These are phyloP conservation scores for Alternaria atra DNA, from an alignment of 2,329 filamentous ascomycete species.

Conservation along the genomic window DNA sequence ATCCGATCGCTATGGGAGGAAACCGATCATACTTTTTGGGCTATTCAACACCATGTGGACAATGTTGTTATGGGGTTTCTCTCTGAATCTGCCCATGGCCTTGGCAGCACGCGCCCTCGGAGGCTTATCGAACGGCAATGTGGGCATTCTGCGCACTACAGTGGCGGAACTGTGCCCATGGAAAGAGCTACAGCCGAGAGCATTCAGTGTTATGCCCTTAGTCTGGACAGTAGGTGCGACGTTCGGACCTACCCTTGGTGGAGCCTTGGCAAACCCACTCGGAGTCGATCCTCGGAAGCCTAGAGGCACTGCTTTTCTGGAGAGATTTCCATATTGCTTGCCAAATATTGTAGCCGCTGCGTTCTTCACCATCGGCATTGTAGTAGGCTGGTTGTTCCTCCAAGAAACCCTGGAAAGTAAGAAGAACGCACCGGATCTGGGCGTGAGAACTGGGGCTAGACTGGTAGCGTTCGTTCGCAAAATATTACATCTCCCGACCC, in stretches of 20 bases:
- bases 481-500: slow-evolving; percentile 23
- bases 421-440: slow-evolving; percentile 75
- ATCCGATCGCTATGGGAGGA: slow-evolving; percentile 83
- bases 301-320: slow-evolving; percentile 69
- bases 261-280: slow-evolving; percentile 82
- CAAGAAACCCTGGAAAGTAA: slow-evolving; percentile 83
- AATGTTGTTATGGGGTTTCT: slow-evolving; percentile 84
- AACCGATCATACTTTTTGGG: slow-evolving; percentile 83
- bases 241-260: slow-evolving; percentile 85
- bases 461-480: slow-evolving; percentile 55
- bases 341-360: slow-evolving; percentile 81
- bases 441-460: slow-evolving; percentile 74
- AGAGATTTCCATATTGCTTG: slow-evolving; percentile 80
- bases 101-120: slow-evolving; percentile 79
- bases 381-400: slow-evolving; percentile 79
- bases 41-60: slow-evolving; percentile 79
- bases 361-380: slow-evolving; percentile 81
- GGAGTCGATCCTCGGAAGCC: slow-evolving; percentile 77
- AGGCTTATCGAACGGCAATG: slow-evolving; percentile 86
- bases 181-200: slow-evolving; percentile 82
- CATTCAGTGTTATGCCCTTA: slow-evolving; percentile 93
- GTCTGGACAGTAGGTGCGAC: slow-evolving; percentile 89
- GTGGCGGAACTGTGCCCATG: slow-evolving; percentile 93
- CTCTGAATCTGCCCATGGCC: slow-evolving; percentile 79
- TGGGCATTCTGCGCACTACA: slow-evolving; percentile 85